These are phyloP conservation scores for Leucoagaricus sp. DNA, from an alignment of 1,284 basidiomycete genomes.

Conservation along the genomic window DNA sequence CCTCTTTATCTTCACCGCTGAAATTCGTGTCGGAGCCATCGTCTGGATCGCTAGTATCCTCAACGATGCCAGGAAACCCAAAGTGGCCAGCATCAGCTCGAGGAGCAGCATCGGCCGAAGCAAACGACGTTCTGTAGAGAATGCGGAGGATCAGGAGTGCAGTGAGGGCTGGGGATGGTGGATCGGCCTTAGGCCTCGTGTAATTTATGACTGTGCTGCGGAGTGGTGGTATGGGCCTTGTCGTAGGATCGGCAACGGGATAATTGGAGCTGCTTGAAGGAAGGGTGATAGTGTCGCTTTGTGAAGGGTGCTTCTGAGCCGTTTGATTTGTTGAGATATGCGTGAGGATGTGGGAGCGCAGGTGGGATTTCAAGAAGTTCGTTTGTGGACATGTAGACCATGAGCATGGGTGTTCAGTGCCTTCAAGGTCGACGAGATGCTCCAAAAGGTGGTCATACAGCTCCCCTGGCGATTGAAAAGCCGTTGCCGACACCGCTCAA, in stretches of 20 bases:
- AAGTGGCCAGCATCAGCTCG: conserved; percentile 78
- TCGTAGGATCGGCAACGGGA: conserved; percentile 61
- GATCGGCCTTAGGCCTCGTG: conserved; percentile 57
- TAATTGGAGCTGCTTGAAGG: conserved; percentile 52
- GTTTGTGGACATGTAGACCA: conserved; percentile 66
- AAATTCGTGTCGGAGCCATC: conserved; percentile 31
- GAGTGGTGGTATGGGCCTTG: conserved; percentile 62
- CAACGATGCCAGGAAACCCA: conserved; percentile 76
- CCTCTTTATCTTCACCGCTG: conserved; percentile 57
- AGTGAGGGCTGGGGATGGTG: conserved; percentile 71
- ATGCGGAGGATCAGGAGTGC: conserved; percentile 75
- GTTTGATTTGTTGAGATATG: conserved; percentile 64
- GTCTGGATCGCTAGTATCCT: conserved; percentile 57
- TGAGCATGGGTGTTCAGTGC: conserved; percentile 50
- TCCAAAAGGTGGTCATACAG: conserved; percentile 71
- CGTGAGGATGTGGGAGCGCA: conserved; percentile 70
- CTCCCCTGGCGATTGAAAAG: conserved; percentile 52
- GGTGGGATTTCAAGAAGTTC: conserved; percentile 45
- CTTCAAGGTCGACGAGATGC: conserved; percentile 50
- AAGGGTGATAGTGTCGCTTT: conserved; percentile 69
- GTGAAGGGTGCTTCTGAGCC: conserved; percentile 56
- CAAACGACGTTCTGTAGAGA: conserved; percentile 74
- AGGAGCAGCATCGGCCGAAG: conserved; percentile 68
- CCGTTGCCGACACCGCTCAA: conserved; percentile 50
- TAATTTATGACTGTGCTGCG: conserved; percentile 59